Evolutionary conservation across 2,329 filamentous ascomycete genomes (phyloP), one percentile per base, ranked within the genome.

Genomic region (Mycosphaerella sp.): DNA sequence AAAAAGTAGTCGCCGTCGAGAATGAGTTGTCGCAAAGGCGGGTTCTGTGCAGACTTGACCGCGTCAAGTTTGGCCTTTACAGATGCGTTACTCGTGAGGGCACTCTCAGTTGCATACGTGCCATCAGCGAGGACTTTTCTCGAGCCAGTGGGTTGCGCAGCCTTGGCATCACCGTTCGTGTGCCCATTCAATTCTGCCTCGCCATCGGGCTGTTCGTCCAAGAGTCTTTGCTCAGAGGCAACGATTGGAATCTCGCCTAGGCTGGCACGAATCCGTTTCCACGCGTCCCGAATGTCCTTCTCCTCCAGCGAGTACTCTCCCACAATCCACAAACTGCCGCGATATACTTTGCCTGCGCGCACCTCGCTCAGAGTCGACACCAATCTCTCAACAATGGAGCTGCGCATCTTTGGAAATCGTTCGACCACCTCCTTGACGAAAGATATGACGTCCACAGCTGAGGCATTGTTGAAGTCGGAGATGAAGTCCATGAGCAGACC

Each of bases 401-500:
- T 82, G 57, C 93, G 85, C 54, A 98, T 80, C 64, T 88, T 84
- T 6, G 93, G 93, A 77, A 97, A 98, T 68, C 95, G 95, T 74
- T 98, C 93, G 6, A 97, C 92, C 3, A 98, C 93, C 71, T 98
- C 93, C 74, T 98, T 98, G 60, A 98, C 91, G 68, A 98, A 98
- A 52, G 89, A 91, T 68, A 98, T 97, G 51, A 98, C 92, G 72
- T 98, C 93, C 31, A 98, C 89, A 1, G 93, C 93, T 1, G 92
- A 95, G 43, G 88, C 87, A 68, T 95, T 96, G 77, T 95, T 97
- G 71, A 97, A 96, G 71, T 98, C 93, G 48, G 88, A 89, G 67
- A 98, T 96, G 70, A 97, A 97, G 73, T 98, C 93, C 93, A 98
- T 98, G 51, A 98, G 80, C 43, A 96, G 81, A 61, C 93, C 93